A percentile compares a stretch with the other conserved stretches of the same genome.
Conservation (phyloP, 352 stramenopile genomes). For the Globisporangium sylvaticum region DNA sequence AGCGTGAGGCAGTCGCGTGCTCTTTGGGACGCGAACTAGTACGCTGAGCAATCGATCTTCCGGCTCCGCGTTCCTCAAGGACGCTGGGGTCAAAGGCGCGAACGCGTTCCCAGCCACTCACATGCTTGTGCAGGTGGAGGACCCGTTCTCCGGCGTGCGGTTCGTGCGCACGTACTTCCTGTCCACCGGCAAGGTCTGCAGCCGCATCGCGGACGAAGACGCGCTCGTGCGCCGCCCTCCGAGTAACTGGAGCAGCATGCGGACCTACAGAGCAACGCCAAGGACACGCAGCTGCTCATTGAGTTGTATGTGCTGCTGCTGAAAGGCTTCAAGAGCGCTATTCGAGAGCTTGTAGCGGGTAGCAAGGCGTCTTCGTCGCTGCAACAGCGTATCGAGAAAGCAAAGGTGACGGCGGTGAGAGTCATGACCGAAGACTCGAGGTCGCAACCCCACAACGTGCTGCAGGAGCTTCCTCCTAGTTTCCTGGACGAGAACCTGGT, state of each 20-base stretch:
- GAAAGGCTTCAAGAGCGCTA: slow-evolving; percentile 30
- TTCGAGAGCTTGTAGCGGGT: slow-evolving; percentile 15
- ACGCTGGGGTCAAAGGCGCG: slow-evolving; percentile 23
- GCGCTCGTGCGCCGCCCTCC: slow-evolving; percentile 34
- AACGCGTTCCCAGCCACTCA: slow-evolving; percentile 39
- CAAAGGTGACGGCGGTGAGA: slow-evolving; percentile 18
- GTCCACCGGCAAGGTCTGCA: slow-evolving; percentile 46
- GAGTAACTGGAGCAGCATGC: slow-evolving; percentile 18
- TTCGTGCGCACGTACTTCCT: slow-evolving; percentile 69
- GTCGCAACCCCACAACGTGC: slow-evolving; percentile 10
- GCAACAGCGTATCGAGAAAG: slow-evolving; percentile 19
- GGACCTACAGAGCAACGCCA: slow-evolving; percentile 8
- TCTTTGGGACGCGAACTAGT: slow-evolving; percentile 55
- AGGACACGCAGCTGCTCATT: slow-evolving; percentile 31
- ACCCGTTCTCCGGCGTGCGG: slow-evolving; percentile 65
- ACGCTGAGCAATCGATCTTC: slow-evolving; percentile 30
- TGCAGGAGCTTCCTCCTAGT: slow-evolving; percentile 19
- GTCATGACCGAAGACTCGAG: slow-evolving; percentile 19
- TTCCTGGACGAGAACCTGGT: slow-evolving; percentile 32
- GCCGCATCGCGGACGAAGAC: slow-evolving; percentile 55
- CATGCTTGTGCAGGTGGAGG: slow-evolving; percentile 64
- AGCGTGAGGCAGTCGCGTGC: slow-evolving; percentile 46
- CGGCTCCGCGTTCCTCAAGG: slow-evolving; percentile 26
- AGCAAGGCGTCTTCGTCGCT: slow-evolving; percentile 16
- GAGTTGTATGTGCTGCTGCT: slow-evolving; percentile 37